A percentile compares a stretch with the other conserved stretches of the same genome.
These are phyloP conservation scores for Albophoma yamanashiensis DNA, from an alignment of 2,329 filamentous ascomycete species.

Conservation along the genomic window DNA sequence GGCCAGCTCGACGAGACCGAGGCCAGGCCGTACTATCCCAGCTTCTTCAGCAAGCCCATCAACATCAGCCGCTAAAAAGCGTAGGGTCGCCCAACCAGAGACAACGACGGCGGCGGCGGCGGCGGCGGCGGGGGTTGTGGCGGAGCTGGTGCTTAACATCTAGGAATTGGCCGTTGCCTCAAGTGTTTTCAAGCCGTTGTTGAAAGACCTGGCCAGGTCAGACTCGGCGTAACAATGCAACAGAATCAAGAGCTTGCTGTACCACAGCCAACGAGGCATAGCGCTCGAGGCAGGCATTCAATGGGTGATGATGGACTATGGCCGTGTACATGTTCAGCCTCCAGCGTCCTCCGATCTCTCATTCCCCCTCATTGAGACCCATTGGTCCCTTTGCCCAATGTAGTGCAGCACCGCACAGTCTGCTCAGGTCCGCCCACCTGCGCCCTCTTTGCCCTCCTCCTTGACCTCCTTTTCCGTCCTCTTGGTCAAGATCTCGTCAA, in stretches of 20 bases:
- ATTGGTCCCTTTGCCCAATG: too few species aligned
- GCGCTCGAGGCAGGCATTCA: too few species aligned
- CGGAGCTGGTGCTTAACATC: background rate
- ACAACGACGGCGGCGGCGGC: background rate
- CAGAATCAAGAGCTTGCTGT: too few species aligned
- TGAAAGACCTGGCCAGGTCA: too few species aligned
- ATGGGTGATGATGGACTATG: too few species aligned
- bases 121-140: background rate
- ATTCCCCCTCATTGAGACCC: too few species aligned
- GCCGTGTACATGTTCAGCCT: too few species aligned
- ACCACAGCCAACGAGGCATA: too few species aligned
- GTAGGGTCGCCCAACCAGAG: background rate
- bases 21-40: constrained; percentile 22
- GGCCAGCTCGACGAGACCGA: constrained; percentile 43
- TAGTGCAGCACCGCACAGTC: too few species aligned
- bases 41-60: constrained; percentile 14
- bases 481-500: constrained; percentile 76
- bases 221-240: too few species aligned
- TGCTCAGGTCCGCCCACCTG: constrained; percentile 5
- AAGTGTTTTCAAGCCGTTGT: too few species aligned
- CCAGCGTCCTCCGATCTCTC: too few species aligned
- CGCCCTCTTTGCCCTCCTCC: constrained; percentile 12
- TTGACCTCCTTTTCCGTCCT: constrained; percentile 35
- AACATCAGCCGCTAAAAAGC: constrained; percentile 2
- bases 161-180: background rate